Evolutionary conservation across 225 moss, liverwort and hornwort species (phyloP).

Genomic region (Straminergon stramineum): DNA sequence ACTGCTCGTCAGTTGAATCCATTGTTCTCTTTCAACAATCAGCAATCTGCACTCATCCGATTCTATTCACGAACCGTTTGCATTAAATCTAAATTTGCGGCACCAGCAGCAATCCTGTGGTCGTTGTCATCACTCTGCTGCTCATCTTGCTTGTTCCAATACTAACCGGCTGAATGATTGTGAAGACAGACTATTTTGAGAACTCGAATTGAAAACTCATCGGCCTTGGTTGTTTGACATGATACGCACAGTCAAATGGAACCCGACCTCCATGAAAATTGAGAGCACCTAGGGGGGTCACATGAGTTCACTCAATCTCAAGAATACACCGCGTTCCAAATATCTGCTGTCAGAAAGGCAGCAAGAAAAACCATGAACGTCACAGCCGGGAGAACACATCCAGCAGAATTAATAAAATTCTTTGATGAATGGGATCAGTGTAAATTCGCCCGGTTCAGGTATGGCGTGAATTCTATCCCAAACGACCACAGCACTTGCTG

Average conservation of each 20-base stretch:
- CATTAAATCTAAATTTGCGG: background rate
- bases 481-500: background rate
- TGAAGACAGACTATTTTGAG: background rate
- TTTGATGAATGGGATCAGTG: background rate
- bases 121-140: background rate
- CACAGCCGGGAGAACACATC: background rate
- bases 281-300: background rate
- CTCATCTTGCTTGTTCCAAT: background rate
- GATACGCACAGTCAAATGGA: background rate
- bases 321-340: background rate
- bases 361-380: background rate
- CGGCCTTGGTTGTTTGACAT: background rate
- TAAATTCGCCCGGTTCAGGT: background rate
- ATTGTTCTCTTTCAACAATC: conserved; percentile 12
- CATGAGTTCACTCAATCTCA: background rate
- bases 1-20: conserved; percentile 21
- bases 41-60: background rate
- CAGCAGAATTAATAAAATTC: background rate
- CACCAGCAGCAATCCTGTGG: background rate
- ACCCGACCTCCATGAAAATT: background rate
- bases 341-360: background rate
- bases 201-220: background rate
- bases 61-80: background rate
- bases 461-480: background rate
- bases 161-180: background rate